Conservation (phyloP, 768 basidiomycete species). For the Leccinum rimulosum region DNA sequence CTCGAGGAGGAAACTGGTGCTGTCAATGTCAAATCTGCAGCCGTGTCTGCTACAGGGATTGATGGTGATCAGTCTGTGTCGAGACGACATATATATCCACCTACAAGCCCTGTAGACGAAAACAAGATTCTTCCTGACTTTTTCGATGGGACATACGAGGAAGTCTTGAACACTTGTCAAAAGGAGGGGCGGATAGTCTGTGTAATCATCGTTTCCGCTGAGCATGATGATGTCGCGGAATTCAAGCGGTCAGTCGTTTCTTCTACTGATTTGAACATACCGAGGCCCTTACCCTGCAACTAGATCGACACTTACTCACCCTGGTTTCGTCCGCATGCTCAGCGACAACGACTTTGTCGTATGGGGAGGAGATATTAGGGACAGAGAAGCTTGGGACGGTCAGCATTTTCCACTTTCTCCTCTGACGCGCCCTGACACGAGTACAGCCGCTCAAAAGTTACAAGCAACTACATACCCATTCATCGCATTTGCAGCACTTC, state of each 20-base stretch:
- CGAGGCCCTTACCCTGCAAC: not conserved
- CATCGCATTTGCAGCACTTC: slow-evolving; percentile 86
- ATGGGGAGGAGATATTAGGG: slow-evolving; percentile 91
- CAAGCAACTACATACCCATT: slow-evolving; percentile 92
- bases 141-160: slow-evolving; percentile 76
- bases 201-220: slow-evolving; percentile 79
- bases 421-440: slow-evolving; percentile 1
- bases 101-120: slow-evolving; percentile 32
- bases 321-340: slow-evolving; percentile 63
- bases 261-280: not conserved
- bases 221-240: slow-evolving; percentile 84
- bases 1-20: slow-evolving; percentile 88
- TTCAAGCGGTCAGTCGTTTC: slow-evolving; percentile 69
- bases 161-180: slow-evolving; percentile 67
- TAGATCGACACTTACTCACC: slow-evolving; percentile 75
- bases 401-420: slow-evolving; percentile 1
- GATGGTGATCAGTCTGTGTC: slow-evolving; percentile 46
- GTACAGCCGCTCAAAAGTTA: slow-evolving; percentile 61
- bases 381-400: slow-evolving; percentile 81
- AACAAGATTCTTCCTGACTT: slow-evolving; percentile 74
- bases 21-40: slow-evolving; percentile 46
- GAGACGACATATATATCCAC: slow-evolving; percentile 29
- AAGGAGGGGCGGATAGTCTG: slow-evolving; percentile 73
- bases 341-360: slow-evolving; percentile 74
- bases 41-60: slow-evolving; percentile 36